phyloP scores from a whole-genome alignment of 129 eudicot genomes.

The Lactuca sativa region DNA sequence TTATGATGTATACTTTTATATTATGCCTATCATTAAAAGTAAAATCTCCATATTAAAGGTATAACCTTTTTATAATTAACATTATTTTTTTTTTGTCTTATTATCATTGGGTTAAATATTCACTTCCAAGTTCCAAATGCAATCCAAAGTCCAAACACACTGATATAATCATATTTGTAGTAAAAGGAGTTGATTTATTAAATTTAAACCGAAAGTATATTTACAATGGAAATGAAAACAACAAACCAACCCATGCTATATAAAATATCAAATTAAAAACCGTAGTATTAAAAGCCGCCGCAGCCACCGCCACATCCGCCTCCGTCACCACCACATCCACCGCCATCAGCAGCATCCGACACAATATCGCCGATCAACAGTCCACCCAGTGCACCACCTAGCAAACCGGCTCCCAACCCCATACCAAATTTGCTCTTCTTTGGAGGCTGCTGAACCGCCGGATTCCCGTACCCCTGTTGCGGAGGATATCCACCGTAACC shows the following conservation, averaged over 20 bases:
- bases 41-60: too few species aligned
- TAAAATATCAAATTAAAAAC: too few species aligned
- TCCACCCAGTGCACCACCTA: conserved; percentile 71
- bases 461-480: conserved; percentile 34
- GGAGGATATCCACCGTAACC: conserved; percentile 52
- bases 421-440: conserved; percentile 44
- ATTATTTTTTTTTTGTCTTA: too few species aligned
- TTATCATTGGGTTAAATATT: too few species aligned
- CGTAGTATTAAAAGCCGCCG: conserved; percentile 29
- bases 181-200: too few species aligned
- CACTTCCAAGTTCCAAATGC: too few species aligned
- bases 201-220: not conserved
- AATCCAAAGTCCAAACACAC: too few species aligned
- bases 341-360: conserved; percentile 41
- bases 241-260: too few species aligned
- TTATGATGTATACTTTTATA: too few species aligned
- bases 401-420: conserved; percentile 67
- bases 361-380: conserved; percentile 52
- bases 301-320: conserved; percentile 39
- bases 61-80: too few species aligned
- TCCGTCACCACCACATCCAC: conserved; percentile 38
- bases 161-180: too few species aligned
- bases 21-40: too few species aligned
- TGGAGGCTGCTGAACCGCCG: conserved; percentile 42
- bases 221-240: not conserved